Conservation (phyloP, 176 grass and related monocot species). For the Lolium multiflorum region DNA sequence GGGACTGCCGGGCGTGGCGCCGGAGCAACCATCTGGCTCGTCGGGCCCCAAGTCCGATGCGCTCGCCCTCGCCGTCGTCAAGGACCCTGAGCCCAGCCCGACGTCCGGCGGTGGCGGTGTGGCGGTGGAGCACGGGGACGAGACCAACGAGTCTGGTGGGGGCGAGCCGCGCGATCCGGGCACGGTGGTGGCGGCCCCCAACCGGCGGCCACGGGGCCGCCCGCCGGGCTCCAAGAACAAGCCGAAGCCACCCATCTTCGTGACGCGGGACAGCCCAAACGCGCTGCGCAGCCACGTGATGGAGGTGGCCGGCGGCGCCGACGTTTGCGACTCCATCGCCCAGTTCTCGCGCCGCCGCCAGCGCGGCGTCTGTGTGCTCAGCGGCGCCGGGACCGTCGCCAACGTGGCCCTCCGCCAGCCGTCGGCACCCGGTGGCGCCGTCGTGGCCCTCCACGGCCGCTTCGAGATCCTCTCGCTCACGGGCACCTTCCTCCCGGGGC, state of each 20-base stretch:
- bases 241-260: conserved; percentile 93
- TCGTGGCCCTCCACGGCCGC: conserved; percentile 81
- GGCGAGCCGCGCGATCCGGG: conserved; percentile 66
- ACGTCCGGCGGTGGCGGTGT: conserved; percentile 31
- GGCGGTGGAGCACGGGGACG: conserved; percentile 40
- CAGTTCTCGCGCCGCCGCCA: conserved; percentile 87
- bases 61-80: conserved; percentile 25
- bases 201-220: conserved; percentile 77
- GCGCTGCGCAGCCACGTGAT: conserved; percentile 91
- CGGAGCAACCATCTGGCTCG: conserved; percentile 66
- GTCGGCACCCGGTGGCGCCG: conserved; percentile 64
- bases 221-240: conserved; percentile 99
- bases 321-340: conserved; percentile 86
- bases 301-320: conserved; percentile 88
- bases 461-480: conserved; percentile 98
- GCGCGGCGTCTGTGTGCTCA: conserved; percentile 95
- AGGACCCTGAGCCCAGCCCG: conserved; percentile 48
- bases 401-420: conserved; percentile 93
- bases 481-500: conserved; percentile 86
- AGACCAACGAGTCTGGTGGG: conserved; percentile 62
- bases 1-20: conserved; percentile 60
- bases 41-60: conserved; percentile 52
- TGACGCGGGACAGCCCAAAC: conserved; percentile 93
- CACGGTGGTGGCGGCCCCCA: conserved; percentile 55
- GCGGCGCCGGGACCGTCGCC: conserved; percentile 81